These are phyloP conservation scores for Protomyces inundatus DNA, from an alignment of 1,139 yeast genomes.

Conservation along the genomic window DNA sequence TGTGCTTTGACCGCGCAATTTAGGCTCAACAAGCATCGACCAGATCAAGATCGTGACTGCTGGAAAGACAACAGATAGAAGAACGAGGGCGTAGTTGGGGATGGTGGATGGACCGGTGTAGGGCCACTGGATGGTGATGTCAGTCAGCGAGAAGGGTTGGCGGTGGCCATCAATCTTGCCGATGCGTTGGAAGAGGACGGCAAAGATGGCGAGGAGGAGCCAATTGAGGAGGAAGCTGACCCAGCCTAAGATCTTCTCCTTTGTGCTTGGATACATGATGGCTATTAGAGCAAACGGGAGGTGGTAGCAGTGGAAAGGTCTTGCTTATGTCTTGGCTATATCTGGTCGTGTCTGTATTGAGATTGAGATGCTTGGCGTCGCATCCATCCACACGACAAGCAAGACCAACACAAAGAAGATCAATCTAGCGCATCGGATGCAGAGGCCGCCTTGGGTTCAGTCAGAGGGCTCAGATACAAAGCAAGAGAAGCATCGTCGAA, in stretches of 20 bases:
- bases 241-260: neutral
- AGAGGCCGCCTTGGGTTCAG: neutral
- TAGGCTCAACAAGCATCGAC: conserved; percentile 37
- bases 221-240: conserved; percentile 31
- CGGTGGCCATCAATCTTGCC: conserved; percentile 31
- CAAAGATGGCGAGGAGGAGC: conserved; percentile 25
- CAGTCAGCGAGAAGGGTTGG: conserved; percentile 54
- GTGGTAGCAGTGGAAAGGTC: too few species aligned
- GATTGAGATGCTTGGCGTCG: too few species aligned
- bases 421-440: neutral
- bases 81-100: conserved; percentile 41
- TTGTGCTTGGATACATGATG: neutral
- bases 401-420: too few species aligned
- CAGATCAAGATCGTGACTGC: conserved; percentile 39
- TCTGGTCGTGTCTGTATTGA: too few species aligned
- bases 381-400: too few species aligned
- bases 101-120: conserved; percentile 64
- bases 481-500: neutral
- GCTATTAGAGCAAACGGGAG: neutral
- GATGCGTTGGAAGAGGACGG: conserved; percentile 45
- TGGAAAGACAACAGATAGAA: conserved; percentile 46
- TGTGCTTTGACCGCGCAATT: conserved; percentile 25
- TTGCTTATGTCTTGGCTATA: too few species aligned
- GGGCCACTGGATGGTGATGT: conserved; percentile 63
- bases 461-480: neutral